Base-by-base conservation (phyloP, 2,329 filamentous ascomycete species). In the Colletotrichum coccodes region DNA sequence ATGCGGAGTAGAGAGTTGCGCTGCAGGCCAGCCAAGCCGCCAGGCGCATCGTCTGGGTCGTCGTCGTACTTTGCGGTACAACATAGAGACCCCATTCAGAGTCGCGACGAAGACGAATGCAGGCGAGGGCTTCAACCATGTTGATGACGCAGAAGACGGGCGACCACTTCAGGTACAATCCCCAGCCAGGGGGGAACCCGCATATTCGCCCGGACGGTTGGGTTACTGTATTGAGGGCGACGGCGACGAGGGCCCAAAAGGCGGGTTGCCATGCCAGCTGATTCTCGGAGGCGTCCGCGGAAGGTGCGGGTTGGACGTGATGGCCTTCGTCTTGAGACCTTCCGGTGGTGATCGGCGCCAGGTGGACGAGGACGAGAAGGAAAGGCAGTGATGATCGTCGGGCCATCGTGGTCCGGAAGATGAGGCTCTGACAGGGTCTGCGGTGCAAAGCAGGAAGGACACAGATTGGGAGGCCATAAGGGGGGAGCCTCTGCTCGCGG, bases 391-490 rank as follows among this genome's bases (percentile, higher is more conserved):
- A 44, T n/a, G 38, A 53, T 34, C 34, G 30, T 6, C 28, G 36
- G 23, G 28, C n/a, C 64, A 57, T 57, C 58, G 64, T 57, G 49
- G 56, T 42, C 59, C 23, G 26, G 44, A 14, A 32, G 34, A 42
- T 67, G 64, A 67, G 64, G 64, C 52, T 66, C 63, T 54, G 58
- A 23, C 28, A 38, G 16, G 44, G 30, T 44, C 21, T 32, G 44
- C 16, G n/a, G n/a, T 21, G 47, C 50, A n/a, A 26, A 36, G 36
- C 8, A 21, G 30, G 26, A 46, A 32, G 21, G 36, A 3, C 18
- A 12, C 11, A 12, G 28, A 32, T 46, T 28, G 28, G 46, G 32
- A 30, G 4, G 28, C 18, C 32, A 32, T 28, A 21, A 18, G 21
- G 32, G 42, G 57, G 9, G 12, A 40, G 23, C 8, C 16, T 46